Evolutionary conservation across 2,329 filamentous ascomycete species (phyloP).

Genomic region (Stachybotrys elegans): DNA sequence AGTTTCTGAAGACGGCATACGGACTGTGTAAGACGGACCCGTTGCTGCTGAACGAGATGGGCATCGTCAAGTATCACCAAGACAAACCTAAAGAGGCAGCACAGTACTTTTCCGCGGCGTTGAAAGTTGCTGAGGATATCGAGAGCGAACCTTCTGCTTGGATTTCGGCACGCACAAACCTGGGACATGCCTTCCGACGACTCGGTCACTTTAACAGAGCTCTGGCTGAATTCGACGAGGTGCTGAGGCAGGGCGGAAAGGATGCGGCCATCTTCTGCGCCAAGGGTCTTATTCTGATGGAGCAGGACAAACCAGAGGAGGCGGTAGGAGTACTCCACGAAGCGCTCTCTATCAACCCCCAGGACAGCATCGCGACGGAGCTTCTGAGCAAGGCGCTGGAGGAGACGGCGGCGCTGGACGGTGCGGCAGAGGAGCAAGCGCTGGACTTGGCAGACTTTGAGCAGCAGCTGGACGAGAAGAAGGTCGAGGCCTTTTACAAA

Average conservation of each 20-base stretch:
- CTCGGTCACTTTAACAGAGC: slow-evolving; percentile 65
- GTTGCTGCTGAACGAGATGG: slow-evolving; percentile 89
- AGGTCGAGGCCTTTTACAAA: slow-evolving; percentile 37
- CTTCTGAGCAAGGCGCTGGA: slow-evolving; percentile 67
- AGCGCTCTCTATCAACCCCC: slow-evolving; percentile 70
- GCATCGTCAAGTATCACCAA: slow-evolving; percentile 93
- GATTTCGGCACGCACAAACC: slow-evolving; percentile 79
- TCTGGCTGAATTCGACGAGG: slow-evolving; percentile 78
- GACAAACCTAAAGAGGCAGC: slow-evolving; percentile 71
- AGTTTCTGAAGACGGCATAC: slow-evolving; percentile 90
- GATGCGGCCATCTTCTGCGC: slow-evolving; percentile 74
- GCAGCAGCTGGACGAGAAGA: slow-evolving; percentile 40
- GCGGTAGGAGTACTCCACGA: slow-evolving; percentile 82
- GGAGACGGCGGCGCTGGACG: slow-evolving; percentile 47
- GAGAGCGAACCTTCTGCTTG: slow-evolving; percentile 78
- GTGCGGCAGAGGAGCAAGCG: slow-evolving; percentile 39
- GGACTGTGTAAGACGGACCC: slow-evolving; percentile 79
- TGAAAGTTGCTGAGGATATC: slow-evolving; percentile 73
- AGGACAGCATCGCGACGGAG: slow-evolving; percentile 78
- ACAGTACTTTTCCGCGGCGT: slow-evolving; percentile 70
- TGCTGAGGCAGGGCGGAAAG: slow-evolving; percentile 75
- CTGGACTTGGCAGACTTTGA: slow-evolving; percentile 48
- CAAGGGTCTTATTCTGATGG: slow-evolving; percentile 79
- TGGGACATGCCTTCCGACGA: slow-evolving; percentile 82
- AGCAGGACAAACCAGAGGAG: slow-evolving; percentile 68